Evolutionary conservation across 768 basidiomycete species (phyloP).

Genomic region (Pleurotus eryngii): DNA sequence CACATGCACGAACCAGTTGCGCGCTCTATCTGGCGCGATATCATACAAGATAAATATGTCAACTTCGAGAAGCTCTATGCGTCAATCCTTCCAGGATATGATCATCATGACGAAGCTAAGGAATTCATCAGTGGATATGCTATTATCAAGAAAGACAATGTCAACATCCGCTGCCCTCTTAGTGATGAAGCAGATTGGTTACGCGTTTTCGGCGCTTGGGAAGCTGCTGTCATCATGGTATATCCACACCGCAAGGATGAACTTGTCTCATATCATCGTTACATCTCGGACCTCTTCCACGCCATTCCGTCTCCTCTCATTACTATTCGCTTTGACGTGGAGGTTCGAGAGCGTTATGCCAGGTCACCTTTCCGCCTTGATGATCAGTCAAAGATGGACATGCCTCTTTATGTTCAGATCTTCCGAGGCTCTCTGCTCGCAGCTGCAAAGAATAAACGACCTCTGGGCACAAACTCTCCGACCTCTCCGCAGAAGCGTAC

Average conservation of each 20-base stretch:
- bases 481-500: conserved; percentile 9
- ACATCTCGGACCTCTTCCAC: conserved; percentile 13
- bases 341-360: conserved; percentile 9
- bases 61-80: conserved; percentile 18
- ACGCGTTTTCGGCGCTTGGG: conserved; percentile 12
- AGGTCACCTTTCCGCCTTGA: conserved; percentile 11
- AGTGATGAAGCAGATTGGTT: conserved; percentile 10
- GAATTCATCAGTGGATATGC: conserved; percentile 10
- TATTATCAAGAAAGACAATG: conserved; percentile 10
- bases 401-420: conserved; percentile 3
- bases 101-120: conserved; percentile 16
- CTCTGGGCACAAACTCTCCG: not conserved
- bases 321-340: conserved; percentile 10
- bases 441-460: not conserved
- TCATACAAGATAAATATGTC: conserved; percentile 14
- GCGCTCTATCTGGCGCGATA: conserved; percentile 9
- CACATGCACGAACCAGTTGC: conserved; percentile 9
- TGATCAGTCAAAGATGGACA: conserved; percentile 6
- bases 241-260: conserved; percentile 12
- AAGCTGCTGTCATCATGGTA: not conserved
- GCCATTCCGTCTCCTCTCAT: not conserved
- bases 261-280: conserved; percentile 1
- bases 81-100: conserved; percentile 10
- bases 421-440: not conserved
- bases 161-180: not conserved